phyloP scores from a whole-genome alignment of 2,329 filamentous ascomycete species.

The Verticillium zaregamsianum region DNA sequence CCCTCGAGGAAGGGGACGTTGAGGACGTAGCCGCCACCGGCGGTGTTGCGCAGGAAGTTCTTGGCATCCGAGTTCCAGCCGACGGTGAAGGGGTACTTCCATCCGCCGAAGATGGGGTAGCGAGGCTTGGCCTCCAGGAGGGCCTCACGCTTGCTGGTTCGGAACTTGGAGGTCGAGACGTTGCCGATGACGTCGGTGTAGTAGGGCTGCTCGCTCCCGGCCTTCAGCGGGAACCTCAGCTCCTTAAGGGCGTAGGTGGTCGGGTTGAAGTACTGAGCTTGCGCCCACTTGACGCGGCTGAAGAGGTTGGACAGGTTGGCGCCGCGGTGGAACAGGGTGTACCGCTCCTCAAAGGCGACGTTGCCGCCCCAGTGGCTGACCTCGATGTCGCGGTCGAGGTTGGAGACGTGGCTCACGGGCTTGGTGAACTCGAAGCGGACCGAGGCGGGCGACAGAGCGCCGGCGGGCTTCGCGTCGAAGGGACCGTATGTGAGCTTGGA shows the following conservation, averaged over 20 bases:
- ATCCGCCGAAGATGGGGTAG: conserved; percentile 94
- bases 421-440: conserved; percentile 96
- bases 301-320: conserved; percentile 73
- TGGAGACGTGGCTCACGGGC: conserved; percentile 74
- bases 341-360: conserved; percentile 89
- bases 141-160: conserved; percentile 72
- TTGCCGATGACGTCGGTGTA: conserved; percentile 97
- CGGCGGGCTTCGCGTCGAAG: conserved; percentile 78
- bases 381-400: conserved; percentile 86
- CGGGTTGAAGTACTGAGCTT: conserved; percentile 71
- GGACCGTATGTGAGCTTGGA: conserved; percentile 85
- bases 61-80: conserved; percentile 90
- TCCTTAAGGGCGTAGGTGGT: conserved; percentile 74
- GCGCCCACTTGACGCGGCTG: conserved; percentile 72
- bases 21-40: conserved; percentile 66
- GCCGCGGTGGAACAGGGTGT: conserved; percentile 81
- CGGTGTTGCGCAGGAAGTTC: conserved; percentile 66
- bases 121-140: conserved; percentile 85
- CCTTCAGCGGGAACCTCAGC: conserved; percentile 72
- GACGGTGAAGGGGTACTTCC: conserved; percentile 96
- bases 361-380: conserved; percentile 99
- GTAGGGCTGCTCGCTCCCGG: conserved; percentile 82
- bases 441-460: conserved; percentile 65
- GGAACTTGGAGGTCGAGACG: conserved; percentile 88
- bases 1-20: conserved; percentile 93